These are phyloP conservation scores for Aureobasidium musti DNA, from an alignment of 2,329 filamentous ascomycete genomes.

Conservation along the genomic window DNA sequence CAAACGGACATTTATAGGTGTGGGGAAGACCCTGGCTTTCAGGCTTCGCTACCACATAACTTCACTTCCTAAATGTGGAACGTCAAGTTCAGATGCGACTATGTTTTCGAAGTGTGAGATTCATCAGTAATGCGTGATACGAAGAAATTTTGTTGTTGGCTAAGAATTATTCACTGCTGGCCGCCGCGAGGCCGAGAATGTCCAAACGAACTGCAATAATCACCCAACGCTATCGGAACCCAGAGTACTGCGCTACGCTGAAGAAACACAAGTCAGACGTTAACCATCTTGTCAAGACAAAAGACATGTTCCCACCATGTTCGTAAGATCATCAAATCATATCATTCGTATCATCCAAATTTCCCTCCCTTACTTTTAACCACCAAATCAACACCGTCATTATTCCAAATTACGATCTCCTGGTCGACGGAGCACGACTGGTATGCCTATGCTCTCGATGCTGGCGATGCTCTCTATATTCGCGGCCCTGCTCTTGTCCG, in stretches of 20 bases:
- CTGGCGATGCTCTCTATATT: background rate
- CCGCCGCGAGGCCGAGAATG: background rate
- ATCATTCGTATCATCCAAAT: background rate
- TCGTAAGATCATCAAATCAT: conserved; percentile 11
- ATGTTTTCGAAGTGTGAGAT: too few species aligned
- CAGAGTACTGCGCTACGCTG: background rate
- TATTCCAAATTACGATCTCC: background rate
- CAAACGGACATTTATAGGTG: too few species aligned
- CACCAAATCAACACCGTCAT: too few species aligned
- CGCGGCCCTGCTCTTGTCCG: conserved; percentile 13
- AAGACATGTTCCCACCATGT: background rate
- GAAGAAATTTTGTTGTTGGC: background rate
- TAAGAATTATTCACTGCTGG: background rate
- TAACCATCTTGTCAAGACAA: background rate
- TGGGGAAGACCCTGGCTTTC: too few species aligned
- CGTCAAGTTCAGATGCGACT: too few species aligned
- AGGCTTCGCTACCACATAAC: too few species aligned
- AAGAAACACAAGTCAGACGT: background rate
- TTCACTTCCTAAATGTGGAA: too few species aligned
- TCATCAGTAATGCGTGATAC: too few species aligned
- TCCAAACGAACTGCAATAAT: background rate
- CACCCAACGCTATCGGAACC: background rate
- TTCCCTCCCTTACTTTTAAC: background rate
- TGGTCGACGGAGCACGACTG: conserved; percentile 6
- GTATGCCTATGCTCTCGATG: background rate